Base-by-base conservation (phyloP, 2,329 filamentous ascomycete genomes). In the Fusarium marasasianum region DNA sequence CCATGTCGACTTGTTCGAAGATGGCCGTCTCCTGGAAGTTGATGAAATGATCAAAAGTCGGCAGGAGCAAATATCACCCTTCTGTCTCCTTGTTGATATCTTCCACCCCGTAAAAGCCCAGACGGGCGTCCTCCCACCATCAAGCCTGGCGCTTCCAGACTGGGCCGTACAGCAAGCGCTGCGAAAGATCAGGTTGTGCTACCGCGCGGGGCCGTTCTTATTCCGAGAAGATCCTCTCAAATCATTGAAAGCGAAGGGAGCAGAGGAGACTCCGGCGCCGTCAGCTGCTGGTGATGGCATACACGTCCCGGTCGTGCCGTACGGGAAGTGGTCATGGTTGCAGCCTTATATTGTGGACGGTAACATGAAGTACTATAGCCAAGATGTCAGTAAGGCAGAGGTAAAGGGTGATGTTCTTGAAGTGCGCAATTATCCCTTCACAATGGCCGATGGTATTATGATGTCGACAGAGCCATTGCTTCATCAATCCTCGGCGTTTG, bases 221-320 rank as follows among this genome's bases (percentile, higher is more conserved):
- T 41, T 41, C 22, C 40, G 5, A 41, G 20, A 41, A n/a, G 40
- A 41, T 1, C 40, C 40, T 9, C 40, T 41, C 20, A 41, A 41
- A 41, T 41, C 20, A 41, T 1, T 9, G 13, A 41, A 0, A 0
- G 1, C 22, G 40, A 22, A 0, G 40, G 40, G 20, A 15, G 22
- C 22, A 41, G 40, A 41, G 0, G 40, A 41, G 0, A 22, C 40
- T n/a, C 13, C 40, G 4, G 0, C 20, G 13, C 8, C 22, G 13
- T 8, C 40, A 41, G 13, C 40, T 41, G 40, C 13, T 3, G 40
- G 40, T n/a, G 40, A 14, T 15, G 40, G 22, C 5, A 8, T 41
- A 9, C 40, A 41, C 5, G 13, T n/a, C 22, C 40, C 40, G 1
- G 20, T 41, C 40, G 40, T 41, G 40, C 40, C 40, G 8, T 41